phyloP scores from a whole-genome alignment of 2,329 filamentous ascomycete species.

The Fusarium falciforme region DNA sequence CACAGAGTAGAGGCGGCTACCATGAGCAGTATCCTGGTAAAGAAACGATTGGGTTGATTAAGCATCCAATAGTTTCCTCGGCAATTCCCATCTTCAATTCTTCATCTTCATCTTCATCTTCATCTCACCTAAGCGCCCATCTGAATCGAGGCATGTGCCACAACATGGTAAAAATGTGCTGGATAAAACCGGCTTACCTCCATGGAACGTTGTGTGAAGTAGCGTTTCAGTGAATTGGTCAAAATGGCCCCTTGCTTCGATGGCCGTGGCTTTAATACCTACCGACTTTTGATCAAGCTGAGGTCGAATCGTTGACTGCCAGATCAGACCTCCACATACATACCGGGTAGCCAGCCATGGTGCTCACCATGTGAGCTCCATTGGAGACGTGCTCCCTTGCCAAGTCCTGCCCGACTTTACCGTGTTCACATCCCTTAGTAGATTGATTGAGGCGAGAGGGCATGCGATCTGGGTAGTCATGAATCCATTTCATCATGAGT shows the following conservation, averaged over 20 bases:
- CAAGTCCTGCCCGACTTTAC: neutral
- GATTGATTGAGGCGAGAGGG: neutral
- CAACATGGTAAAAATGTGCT: neutral
- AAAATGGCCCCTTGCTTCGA: neutral
- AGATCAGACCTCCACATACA: neutral
- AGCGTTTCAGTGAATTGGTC: neutral
- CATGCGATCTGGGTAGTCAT: neutral
- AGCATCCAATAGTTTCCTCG: neutral
- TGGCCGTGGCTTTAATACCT: neutral
- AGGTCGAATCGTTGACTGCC: neutral
- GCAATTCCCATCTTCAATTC: neutral
- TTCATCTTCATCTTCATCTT: neutral
- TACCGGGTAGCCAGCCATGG: neutral
- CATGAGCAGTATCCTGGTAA: neutral
- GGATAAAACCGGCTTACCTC: neutral
- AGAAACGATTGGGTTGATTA: neutral
- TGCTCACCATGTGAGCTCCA: neutral
- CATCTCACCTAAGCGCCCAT: neutral
- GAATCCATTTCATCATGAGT: neutral
- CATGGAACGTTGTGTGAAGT: neutral
- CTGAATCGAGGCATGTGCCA: neutral
- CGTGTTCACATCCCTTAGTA: neutral
- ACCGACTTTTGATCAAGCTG: neutral
- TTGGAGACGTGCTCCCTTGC: neutral
- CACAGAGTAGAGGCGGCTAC: neutral